phyloP scores from a whole-genome alignment of 345 rosid species.

The Psidium friedrichsthalianum region DNA sequence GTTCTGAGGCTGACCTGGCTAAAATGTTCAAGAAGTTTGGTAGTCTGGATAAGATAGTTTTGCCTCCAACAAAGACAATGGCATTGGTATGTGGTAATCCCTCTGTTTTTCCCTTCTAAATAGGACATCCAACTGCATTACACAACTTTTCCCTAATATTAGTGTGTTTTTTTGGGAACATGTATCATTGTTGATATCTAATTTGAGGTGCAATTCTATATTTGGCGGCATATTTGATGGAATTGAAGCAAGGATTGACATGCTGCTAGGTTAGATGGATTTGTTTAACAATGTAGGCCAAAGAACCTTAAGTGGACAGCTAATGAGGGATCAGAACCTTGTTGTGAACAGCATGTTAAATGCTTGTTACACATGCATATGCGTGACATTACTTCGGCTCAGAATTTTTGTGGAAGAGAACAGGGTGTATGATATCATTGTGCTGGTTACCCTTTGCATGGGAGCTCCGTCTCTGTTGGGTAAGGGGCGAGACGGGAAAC shows the following conservation, averaged over 20 bases:
- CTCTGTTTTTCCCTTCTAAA: not conserved
- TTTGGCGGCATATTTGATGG: not conserved
- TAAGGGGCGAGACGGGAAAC: not conserved
- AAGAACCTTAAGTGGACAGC: not conserved
- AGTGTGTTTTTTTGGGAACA: not conserved
- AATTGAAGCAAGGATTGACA: not conserved
- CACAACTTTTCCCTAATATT: not conserved
- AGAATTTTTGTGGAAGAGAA: not conserved
- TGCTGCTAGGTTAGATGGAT: not conserved
- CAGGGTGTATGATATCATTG: not conserved
- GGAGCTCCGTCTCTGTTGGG: not conserved
- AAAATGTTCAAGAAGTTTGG: constrained; percentile 84
- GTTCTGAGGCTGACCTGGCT: constrained; percentile 72
- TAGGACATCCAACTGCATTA: not conserved
- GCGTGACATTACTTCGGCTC: not conserved
- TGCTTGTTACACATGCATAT: not conserved
- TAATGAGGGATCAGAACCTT: not conserved
- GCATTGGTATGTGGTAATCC: constrained; percentile 49
- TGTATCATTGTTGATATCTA: not conserved
- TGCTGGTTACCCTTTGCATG: not conserved
- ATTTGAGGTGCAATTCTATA: not conserved
- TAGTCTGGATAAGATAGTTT: constrained; percentile 63
- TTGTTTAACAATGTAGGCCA: not conserved
- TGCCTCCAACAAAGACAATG: constrained; percentile 83
- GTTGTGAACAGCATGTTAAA: not conserved